Evolutionary conservation across 768 basidiomycete genomes (phyloP).

Genomic region (Krasilnikovozyma curviuscula): DNA sequence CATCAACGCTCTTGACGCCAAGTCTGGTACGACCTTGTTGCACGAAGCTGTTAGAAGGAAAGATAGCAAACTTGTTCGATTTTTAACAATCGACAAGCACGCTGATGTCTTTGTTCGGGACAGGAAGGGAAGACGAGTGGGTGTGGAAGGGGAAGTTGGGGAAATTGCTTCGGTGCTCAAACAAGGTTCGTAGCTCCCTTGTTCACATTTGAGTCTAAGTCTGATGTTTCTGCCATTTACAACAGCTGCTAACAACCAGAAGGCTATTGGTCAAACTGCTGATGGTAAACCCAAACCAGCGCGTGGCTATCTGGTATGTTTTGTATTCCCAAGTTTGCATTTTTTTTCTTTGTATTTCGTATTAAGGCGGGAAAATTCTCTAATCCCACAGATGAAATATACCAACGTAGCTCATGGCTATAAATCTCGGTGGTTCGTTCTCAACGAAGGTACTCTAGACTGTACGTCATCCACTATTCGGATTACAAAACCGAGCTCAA

Average conservation of each 20-base stretch:
- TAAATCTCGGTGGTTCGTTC: slow-evolving; percentile 76
- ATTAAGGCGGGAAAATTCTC: slow-evolving; percentile 18
- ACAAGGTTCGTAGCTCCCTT: slow-evolving; percentile 43
- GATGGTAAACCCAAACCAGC: slow-evolving; percentile 6
- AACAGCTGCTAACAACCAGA: slow-evolving; percentile 12
- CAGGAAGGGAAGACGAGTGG: slow-evolving; percentile 45
- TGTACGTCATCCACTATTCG: slow-evolving; percentile 34
- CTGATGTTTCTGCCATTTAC: slow-evolving; percentile 7
- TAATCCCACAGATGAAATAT: slow-evolving; percentile 48
- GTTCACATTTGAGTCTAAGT: slow-evolving; percentile 20
- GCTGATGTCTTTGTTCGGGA: slow-evolving; percentile 79
- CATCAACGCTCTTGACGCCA: slow-evolving; percentile 54
- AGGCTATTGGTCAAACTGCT: neutral
- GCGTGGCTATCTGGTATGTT: slow-evolving; percentile 1
- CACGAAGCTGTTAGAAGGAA: slow-evolving; percentile 72
- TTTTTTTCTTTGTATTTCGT: slow-evolving; percentile 13
- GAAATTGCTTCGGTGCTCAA: slow-evolving; percentile 41
- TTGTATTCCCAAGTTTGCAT: slow-evolving; percentile 9
- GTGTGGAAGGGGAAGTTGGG: slow-evolving; percentile 45
- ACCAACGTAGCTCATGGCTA: slow-evolving; percentile 82
- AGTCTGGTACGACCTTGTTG: slow-evolving; percentile 54
- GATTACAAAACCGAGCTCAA: neutral
- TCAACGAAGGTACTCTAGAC: slow-evolving; percentile 65
- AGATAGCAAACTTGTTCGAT: slow-evolving; percentile 58
- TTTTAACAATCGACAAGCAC: slow-evolving; percentile 57